Conservation (phyloP, 1,284 basidiomycete species). For the Pisolithus thermaeus region DNA sequence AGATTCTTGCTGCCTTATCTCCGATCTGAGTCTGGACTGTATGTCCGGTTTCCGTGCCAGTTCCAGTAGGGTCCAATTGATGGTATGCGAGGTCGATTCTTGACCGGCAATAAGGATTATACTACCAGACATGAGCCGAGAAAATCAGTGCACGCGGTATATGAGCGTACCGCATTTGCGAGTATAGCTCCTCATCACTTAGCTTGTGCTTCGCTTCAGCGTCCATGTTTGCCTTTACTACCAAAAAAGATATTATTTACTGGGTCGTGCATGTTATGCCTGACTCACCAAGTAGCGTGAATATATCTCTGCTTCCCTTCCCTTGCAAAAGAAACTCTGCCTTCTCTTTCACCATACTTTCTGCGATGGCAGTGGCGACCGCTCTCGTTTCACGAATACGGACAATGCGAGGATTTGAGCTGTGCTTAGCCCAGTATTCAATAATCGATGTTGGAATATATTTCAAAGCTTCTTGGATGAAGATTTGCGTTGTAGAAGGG, state of each 20-base stretch:
- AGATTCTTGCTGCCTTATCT: constrained; percentile 33
- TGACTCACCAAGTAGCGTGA: constrained; percentile 37
- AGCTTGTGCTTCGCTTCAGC: constrained; percentile 39
- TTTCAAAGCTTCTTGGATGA: constrained; percentile 14
- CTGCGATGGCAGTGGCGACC: constrained; percentile 28
- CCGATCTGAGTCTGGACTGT: constrained; percentile 36
- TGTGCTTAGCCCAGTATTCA: constrained; percentile 31
- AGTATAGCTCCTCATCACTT: constrained; percentile 45
- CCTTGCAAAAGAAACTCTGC: constrained; percentile 27
- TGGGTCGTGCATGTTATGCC: neutral
- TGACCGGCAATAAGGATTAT: constrained; percentile 44
- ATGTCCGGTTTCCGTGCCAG: constrained; percentile 34
- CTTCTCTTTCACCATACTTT: constrained; percentile 39
- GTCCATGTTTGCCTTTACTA: constrained; percentile 51
- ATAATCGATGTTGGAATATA: constrained; percentile 26
- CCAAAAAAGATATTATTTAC: constrained; percentile 1
- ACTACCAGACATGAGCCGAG: constrained; percentile 14
- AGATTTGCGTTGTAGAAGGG: constrained; percentile 18
- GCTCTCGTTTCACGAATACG: constrained; percentile 28
- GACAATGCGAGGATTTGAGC: constrained; percentile 33
- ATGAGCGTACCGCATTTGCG: constrained; percentile 51
- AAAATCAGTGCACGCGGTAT: constrained; percentile 38
- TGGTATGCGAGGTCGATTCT: constrained; percentile 44
- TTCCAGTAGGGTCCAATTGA: constrained; percentile 39
- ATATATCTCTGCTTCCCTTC: constrained; percentile 32